Percentiles rank a stretch among this genome's conserved stretches.
These are phyloP conservation scores for Hypoxylon sp. DNA, from an alignment of 2,329 filamentous ascomycete genomes.

Conservation along the genomic window DNA sequence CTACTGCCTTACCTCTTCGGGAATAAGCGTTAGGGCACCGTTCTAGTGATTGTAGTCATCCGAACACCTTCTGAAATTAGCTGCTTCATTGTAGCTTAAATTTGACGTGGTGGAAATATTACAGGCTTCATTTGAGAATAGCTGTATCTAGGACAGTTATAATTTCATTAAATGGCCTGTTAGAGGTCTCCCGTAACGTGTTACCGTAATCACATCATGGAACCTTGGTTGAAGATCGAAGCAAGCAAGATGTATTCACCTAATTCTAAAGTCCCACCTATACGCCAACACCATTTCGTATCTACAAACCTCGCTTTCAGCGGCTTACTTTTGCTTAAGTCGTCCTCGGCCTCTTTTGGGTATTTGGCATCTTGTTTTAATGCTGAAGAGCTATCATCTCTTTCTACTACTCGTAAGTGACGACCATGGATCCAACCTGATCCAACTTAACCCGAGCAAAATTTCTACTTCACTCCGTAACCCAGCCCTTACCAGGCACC, in stretches of 20 bases:
- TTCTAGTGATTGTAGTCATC: background rate
- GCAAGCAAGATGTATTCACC: background rate
- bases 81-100: background rate
- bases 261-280: background rate
- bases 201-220: background rate
- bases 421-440: background rate
- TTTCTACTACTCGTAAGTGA: conserved; percentile 80
- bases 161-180: background rate
- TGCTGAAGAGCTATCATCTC: conserved; percentile 84
- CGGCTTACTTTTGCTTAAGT: conserved; percentile 77
- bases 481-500: conserved; percentile 80
- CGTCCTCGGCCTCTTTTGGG: conserved; percentile 83
- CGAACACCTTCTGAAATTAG: background rate
- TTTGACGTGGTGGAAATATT: background rate
- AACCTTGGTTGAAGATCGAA: background rate
- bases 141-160: background rate
- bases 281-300: background rate
- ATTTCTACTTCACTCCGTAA: conserved; percentile 67
- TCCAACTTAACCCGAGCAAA: background rate
- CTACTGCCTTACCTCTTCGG: background rate
- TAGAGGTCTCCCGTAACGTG: background rate
- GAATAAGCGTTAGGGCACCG: background rate
- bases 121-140: background rate
- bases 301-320: conserved; percentile 63
- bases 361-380: conserved; percentile 85